Evolutionary conservation across 768 basidiomycete species (phyloP).

Genomic region (Leccinum barrowsii): DNA sequence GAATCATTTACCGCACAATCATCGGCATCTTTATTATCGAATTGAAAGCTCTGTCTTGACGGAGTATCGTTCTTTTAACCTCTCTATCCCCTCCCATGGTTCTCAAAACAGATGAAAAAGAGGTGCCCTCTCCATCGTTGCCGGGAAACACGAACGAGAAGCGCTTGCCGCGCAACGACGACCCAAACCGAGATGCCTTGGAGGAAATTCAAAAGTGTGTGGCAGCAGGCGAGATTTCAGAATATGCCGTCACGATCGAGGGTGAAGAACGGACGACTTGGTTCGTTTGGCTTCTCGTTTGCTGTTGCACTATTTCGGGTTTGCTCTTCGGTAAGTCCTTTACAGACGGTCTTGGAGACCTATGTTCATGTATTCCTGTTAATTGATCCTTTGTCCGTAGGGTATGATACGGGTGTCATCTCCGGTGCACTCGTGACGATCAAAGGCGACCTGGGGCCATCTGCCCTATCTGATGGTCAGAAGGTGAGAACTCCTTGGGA

Average conservation of each 20-base stretch:
- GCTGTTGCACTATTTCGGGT: constrained; percentile 72
- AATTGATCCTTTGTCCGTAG: constrained; percentile 30
- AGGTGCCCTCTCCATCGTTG: not conserved
- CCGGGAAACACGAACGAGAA: constrained; percentile 4
- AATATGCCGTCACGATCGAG: constrained; percentile 56
- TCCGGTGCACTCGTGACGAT: constrained; percentile 80
- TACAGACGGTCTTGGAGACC: not conserved
- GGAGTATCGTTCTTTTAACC: not conserved
- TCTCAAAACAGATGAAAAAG: not conserved
- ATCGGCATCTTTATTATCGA: not conserved
- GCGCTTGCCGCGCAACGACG: not conserved
- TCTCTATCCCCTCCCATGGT: not conserved
- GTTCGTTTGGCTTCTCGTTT: constrained; percentile 77
- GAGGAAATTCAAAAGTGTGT: constrained; percentile 16
- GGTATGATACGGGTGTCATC: constrained; percentile 80
- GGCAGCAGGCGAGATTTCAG: constrained; percentile 50
- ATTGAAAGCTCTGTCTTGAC: not conserved
- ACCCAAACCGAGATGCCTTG: constrained; percentile 5
- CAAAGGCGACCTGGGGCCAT: constrained; percentile 59
- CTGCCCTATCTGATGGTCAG: constrained; percentile 53
- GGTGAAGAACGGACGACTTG: constrained; percentile 64
- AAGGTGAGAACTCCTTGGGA: constrained; percentile 40
- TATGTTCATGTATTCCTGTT: constrained; percentile 4
- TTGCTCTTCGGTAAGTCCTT: constrained; percentile 61
- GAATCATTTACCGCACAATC: not conserved